Base-by-base conservation (phyloP, 2,329 filamentous ascomycete species). In the Exserohilum rostratum region DNA sequence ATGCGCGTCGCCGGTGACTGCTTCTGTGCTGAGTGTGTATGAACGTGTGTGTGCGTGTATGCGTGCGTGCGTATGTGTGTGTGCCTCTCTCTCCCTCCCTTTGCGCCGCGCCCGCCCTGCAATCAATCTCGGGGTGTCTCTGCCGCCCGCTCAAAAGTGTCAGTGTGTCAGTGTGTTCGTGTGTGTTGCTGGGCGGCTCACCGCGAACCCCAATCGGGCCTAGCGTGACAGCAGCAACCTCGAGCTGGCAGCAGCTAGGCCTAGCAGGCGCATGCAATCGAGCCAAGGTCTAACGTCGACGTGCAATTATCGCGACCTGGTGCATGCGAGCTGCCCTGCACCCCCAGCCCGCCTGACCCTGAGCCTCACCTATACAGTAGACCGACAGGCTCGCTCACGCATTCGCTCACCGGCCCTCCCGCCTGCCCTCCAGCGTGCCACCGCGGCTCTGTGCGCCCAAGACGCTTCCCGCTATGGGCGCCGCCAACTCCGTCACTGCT, bases 391-490 rank as follows among this genome's bases (percentile, higher is more conserved):
- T 29, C 18, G 20, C 22, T n/a, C n/a, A 11, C 39, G 17, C 10
- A 6, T 6, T 43, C 27, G 4, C 27, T 27, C 22, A n/a, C 34
- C 31, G 33, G 13, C 45, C 12, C 37, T 31, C 22, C 15, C 46
- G 33, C 33, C 46, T 49, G n/a, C n/a, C 44, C 15, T 6, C 45
- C 7, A 22, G 6, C 20, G 17, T 30, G 29, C 38, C 31, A n/a
- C 31, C 38, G n/a, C 17, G 17, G n/a, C 29, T 20, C 34, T 43
- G 46, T 60, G 52, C 61, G 43, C 51, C 54, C 30, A 55, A 34
- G 39, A 53, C 31, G 52, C 55, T 50, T 61, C 46, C 50, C 68
- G 70, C 66, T 61, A 75, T 74, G 72, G 69, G 70, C 68, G 35
- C 64, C 54, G 57, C 61, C 61, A 59, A 56, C 45, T 54, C 58